Evolutionary conservation across 2,329 filamentous ascomycete genomes (phyloP), one percentile per base, ranked within the genome.

Genomic region (Chlorencoelia australis): DNA sequence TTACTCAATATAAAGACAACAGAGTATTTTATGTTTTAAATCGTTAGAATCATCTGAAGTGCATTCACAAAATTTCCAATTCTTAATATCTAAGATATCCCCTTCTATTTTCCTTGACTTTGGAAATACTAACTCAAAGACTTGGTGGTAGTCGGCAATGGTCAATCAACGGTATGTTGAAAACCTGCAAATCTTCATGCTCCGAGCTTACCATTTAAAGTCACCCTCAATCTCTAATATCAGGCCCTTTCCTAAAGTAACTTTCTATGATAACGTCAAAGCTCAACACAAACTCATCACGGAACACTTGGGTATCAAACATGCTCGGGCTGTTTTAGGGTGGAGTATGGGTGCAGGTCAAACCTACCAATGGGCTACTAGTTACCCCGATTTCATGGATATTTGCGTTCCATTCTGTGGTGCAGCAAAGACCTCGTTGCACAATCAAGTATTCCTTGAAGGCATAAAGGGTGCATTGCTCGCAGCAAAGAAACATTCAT

Each of bases 301-400:
- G 2, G 63, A 79, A 50, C 67, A 73, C 30, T 58, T 84, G 2
- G 66, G 67, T 0, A 62, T 83, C 45, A 67, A 60, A 8, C 76
- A 79, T 56, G 65, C 75, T 2, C 63, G 66, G 15, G 73, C 73
- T 7, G 77, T 83, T 0, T 49, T 82, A 0, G 79, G 79, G 0
- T 83, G 79, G 78, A 75, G 69, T 6, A 83, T 84, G 79, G 79
- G 78, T 2, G 79, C 71, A 0, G 77, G 64, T 0, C 79, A 83
- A 54, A 70, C 73, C 1, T 79, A 67, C 43, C 74, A 79, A 51
- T 80, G 75, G 76, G 71, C 47, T 1, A 53, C 49, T 63, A 35
- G 69, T 11, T 52, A 48, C 35, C 51, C 54, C 0, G 69, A 77
- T 9, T 81, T 81, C 52, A 72, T 80, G 67, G 76, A 82, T 44